These are phyloP conservation scores for Funneliformis mosseae DNA, from an alignment of 192 early-diverging fungal genomes.

Conservation along the genomic window DNA sequence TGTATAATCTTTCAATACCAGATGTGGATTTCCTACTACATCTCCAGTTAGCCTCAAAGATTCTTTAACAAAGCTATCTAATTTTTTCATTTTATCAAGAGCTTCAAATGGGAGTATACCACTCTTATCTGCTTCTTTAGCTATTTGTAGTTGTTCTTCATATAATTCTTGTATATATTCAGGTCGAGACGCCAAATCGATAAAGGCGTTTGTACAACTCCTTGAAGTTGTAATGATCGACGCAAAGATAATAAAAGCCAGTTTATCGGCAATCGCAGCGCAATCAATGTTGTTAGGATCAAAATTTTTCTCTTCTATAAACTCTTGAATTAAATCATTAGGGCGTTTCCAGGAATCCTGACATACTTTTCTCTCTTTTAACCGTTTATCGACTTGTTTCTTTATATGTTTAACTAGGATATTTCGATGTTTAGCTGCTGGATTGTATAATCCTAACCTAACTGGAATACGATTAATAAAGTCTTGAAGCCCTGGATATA, in stretches of 20 bases:
- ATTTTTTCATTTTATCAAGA: neutral
- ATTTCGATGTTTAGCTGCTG: neutral
- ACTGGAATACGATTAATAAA: neutral
- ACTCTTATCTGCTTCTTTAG: neutral
- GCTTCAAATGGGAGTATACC: neutral
- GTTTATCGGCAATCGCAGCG: neutral
- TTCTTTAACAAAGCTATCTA: neutral
- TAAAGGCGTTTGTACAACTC: neutral
- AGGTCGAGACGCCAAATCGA: neutral
- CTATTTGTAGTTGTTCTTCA: neutral
- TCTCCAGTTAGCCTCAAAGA: neutral
- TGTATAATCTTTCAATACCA: neutral
- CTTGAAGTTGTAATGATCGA: neutral
- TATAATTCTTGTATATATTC: neutral
- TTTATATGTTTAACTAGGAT: neutral
- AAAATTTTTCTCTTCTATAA: neutral
- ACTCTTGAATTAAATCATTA: neutral
- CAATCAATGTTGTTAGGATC: neutral
- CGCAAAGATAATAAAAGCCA: neutral
- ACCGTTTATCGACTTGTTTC: neutral
- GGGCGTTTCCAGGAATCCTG: neutral
- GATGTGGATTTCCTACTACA: neutral
- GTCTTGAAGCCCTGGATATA: neutral
- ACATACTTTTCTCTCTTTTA: neutral
- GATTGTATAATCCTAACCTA: neutral